Percentiles rank a stretch among this genome's conserved stretches.
Conservation (phyloP, 2,329 filamentous ascomycete species). For the Ophiostoma ulmi region DNA sequence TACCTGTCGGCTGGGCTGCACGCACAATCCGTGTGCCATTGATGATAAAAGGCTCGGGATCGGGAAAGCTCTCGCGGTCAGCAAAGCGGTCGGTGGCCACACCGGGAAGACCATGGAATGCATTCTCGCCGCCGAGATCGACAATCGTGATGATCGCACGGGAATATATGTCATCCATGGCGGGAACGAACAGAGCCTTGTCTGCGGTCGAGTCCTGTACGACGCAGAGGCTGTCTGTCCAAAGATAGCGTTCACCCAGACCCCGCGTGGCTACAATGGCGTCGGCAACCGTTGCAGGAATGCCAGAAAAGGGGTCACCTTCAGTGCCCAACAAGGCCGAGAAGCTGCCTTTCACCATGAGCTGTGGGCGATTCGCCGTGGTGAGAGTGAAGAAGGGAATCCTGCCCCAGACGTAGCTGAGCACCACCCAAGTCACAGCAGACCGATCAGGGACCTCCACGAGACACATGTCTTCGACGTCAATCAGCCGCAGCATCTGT, state of each 20-base stretch:
- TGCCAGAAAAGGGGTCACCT: neutral
- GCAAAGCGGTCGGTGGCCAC: neutral
- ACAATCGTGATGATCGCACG: constrained; percentile 24
- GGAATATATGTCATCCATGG: constrained; percentile 28
- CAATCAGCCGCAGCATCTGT: constrained; percentile 15
- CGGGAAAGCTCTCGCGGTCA: neutral
- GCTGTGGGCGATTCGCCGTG: neutral
- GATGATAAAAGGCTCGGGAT: neutral
- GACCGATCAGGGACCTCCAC: neutral
- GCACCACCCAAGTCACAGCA: neutral
- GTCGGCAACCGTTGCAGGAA: constrained; percentile 13
- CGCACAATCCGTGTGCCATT: neutral
- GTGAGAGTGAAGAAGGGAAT: constrained; percentile 1
- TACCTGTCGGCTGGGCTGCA: neutral
- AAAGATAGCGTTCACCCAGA: constrained; percentile 26
- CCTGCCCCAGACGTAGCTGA: constrained; percentile 17
- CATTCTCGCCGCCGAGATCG: constrained; percentile 3
- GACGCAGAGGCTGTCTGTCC: constrained; percentile 28
- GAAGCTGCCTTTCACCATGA: neutral
- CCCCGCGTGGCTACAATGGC: constrained; percentile 9
- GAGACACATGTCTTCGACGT: constrained; percentile 14
- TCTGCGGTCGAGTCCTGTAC: constrained; percentile 23
- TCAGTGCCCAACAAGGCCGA: neutral
- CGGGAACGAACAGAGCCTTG: constrained; percentile 6
- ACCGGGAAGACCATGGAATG: constrained; percentile 8